phyloP scores from a whole-genome alignment of 208 protist species.

The Acanthamoeba divionensis region DNA sequence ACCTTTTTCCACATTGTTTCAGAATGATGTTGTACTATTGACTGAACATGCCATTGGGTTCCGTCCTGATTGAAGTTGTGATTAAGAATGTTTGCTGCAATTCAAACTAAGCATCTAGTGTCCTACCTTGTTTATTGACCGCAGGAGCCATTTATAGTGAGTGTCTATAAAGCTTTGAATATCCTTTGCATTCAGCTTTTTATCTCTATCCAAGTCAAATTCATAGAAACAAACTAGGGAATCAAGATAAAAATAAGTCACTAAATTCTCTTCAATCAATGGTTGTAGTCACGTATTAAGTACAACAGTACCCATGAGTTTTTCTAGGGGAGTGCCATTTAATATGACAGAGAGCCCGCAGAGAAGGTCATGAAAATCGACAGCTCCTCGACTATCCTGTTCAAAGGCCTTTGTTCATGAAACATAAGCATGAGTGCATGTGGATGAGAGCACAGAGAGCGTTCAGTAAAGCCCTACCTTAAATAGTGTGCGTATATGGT shows the following conservation, averaged over 20 bases:
- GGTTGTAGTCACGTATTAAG: not conserved
- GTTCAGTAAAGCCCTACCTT: not conserved
- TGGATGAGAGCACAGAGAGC: not conserved
- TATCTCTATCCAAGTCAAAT: not conserved
- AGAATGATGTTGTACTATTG: not conserved
- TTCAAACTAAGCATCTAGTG: not conserved
- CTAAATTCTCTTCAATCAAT: too few species aligned
- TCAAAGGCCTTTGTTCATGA: not conserved
- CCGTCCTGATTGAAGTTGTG: not conserved
- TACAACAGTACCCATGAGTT: not conserved
- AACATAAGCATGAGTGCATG: not conserved
- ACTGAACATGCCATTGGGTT: not conserved
- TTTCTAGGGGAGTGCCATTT: not conserved
- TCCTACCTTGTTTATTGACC: not conserved
- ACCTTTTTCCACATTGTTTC: conserved; percentile 13
- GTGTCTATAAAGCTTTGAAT: not conserved
- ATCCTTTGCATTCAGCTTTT: not conserved
- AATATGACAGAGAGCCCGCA: conserved; percentile 14
- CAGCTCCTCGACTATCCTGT: not conserved
- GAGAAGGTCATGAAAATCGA: not conserved
- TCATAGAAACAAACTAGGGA: not conserved
- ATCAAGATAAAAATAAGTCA: not conserved
- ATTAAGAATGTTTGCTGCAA: not conserved
- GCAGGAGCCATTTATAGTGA: conserved; percentile 24
- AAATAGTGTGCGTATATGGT: conserved; percentile 14